Evolutionary conservation across 2,329 filamentous ascomycete species (phyloP), one percentile per base, ranked within the genome.

Genomic region (Ophiostoma pallidulum): DNA sequence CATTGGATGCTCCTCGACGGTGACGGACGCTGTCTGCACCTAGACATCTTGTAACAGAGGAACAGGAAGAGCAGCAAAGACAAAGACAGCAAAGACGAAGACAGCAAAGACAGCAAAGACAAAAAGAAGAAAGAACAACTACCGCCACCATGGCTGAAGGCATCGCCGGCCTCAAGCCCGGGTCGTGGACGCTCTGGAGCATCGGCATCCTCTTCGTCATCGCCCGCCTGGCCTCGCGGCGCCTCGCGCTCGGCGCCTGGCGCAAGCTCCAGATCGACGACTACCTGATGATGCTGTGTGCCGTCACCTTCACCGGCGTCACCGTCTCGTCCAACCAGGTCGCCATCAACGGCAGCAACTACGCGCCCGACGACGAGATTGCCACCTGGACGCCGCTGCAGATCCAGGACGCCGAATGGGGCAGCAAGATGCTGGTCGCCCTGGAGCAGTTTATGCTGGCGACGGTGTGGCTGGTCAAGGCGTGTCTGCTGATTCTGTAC

Each of bases 351-450:
- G 68, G 68, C 48, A 71, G 66, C 53, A 73, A 71, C 50, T 70
- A 69, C 32, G 66, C 71, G 47, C 56, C 65, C 4, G 57, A 60
- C 4, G 62, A 63, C 1, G 56, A 58, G 6, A 59, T 64, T 3
- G 59, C 58, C 12, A 63, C 63, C 41, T 73, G 78, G 50, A 74
- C 71, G 1, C 59, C 64, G 0, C 53, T 65, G 3, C 66, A 70
- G 8, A 63, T 67, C n/a, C 44, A 59, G 1, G 53, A 57, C 24
- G 69, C 72, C 13, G 60, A 73, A 4, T 69, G 65, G 41, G 75
- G 75, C n/a, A 75, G 72, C 55, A 75, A 75, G 54, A 67, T 75
- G 56, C 71, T 74, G 1, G 61, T 78, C 45, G 70, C 71, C 0
- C 67, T 72, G 13, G 75, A 78, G 53, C 66, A 76, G 49, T 73